Percentiles rank a stretch among this genome's conserved stretches.
These are phyloP conservation scores for Nigrospora sphaerica DNA, from an alignment of 2,329 filamentous ascomycete species.

Conservation along the genomic window DNA sequence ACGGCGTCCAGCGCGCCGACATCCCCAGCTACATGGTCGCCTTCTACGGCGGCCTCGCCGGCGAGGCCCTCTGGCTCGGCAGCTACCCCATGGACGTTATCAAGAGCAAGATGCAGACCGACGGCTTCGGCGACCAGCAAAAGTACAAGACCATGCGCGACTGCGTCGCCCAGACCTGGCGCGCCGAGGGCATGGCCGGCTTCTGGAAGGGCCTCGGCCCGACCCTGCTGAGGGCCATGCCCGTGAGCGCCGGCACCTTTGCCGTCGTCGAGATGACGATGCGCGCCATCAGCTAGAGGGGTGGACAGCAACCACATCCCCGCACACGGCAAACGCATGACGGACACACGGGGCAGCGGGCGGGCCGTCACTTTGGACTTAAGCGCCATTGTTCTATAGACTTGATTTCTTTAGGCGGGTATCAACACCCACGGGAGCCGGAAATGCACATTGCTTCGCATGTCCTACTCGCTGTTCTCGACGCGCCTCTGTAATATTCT, in stretches of 20 bases:
- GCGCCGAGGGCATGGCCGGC: conserved; percentile 66
- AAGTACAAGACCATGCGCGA: conserved; percentile 78
- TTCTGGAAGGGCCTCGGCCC: conserved; percentile 96
- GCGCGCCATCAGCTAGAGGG: conserved; percentile 44
- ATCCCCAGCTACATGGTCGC: conserved; percentile 83
- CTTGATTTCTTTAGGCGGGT: background rate
- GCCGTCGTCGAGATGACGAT: conserved; percentile 68
- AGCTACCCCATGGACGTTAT: conserved; percentile 96
- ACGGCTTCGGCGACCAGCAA: conserved; percentile 70
- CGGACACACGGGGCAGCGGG: too few relatives aligned
- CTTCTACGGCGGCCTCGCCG: conserved; percentile 84
- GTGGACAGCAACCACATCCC: too few relatives aligned
- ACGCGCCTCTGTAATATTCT: conserved; percentile 60
- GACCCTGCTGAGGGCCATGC: conserved; percentile 90
- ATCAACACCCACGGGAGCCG: background rate
- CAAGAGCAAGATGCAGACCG: conserved; percentile 99
- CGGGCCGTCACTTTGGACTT: too few relatives aligned
- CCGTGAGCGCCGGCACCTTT: conserved; percentile 96
- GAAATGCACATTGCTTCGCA: too few relatives aligned
- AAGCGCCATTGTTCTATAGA: too few relatives aligned
- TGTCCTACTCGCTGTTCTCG: conserved; percentile 44
- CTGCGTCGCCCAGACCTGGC: conserved; percentile 79
- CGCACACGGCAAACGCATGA: too few relatives aligned
- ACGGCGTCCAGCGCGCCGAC: conserved; percentile 66
- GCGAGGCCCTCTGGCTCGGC: conserved; percentile 85